phyloP scores from a whole-genome alignment of 2,329 filamentous ascomycete genomes.

The Apiospora rasikravindrae region DNA sequence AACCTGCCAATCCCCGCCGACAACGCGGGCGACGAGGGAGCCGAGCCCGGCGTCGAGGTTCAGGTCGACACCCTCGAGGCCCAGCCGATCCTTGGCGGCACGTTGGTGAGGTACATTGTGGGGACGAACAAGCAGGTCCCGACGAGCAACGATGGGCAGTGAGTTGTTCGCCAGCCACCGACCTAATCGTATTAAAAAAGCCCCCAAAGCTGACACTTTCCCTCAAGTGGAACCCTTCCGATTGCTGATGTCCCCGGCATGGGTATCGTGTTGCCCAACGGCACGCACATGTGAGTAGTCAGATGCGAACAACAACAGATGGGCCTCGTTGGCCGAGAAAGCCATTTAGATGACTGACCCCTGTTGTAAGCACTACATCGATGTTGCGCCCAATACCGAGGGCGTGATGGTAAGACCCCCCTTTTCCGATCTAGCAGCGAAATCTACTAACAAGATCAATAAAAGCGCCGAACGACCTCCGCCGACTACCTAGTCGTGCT shows the following conservation, averaged over 20 bases:
- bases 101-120: slow-evolving; percentile 29
- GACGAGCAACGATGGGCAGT: slow-evolving; percentile 36
- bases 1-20: slow-evolving; percentile 31
- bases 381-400: not conserved
- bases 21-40: slow-evolving; percentile 23
- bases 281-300: slow-evolving; percentile 35
- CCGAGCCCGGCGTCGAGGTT: slow-evolving; percentile 36
- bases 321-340: not conserved
- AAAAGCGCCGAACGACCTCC: slow-evolving; percentile 40
- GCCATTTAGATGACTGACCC: not conserved
- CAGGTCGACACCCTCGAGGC: slow-evolving; percentile 31
- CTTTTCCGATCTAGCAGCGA: no score
- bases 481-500: slow-evolving; percentile 40
- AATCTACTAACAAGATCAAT: not conserved
- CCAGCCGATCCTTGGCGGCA: slow-evolving; percentile 29
- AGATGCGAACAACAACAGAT: not conserved
- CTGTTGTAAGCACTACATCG: not conserved
- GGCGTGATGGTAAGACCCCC: not conserved
- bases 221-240: slow-evolving; percentile 30
- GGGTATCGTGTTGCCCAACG: slow-evolving; percentile 40
- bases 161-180: slow-evolving; percentile 25
- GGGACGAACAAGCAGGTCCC: slow-evolving; percentile 32
- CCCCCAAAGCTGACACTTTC: not conserved
- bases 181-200: not conserved
- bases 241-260: slow-evolving; percentile 36